Percentiles rank a stretch among this genome's conserved stretches.
phyloP scores from a whole-genome alignment of 2,329 filamentous ascomycete genomes.

The Boeremia lycopersici region DNA sequence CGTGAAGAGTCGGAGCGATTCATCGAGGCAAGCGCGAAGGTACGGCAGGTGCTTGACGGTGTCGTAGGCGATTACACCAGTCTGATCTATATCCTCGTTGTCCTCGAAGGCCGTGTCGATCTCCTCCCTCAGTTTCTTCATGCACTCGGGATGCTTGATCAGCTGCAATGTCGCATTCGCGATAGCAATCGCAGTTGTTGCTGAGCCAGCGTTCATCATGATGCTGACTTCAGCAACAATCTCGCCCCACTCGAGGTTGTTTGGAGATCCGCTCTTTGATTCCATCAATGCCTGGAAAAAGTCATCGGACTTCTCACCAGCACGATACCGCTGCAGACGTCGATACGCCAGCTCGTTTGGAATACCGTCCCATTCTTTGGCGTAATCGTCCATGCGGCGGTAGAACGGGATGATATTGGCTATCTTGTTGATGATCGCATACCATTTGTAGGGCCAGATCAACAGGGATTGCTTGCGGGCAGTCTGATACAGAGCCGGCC shows the following conservation, averaged over 20 bases:
- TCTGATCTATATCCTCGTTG: slow-evolving; percentile 33
- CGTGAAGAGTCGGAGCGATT: slow-evolving; percentile 54
- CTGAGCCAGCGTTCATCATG: slow-evolving; percentile 58
- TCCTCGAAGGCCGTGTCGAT: slow-evolving; percentile 37
- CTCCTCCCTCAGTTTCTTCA: slow-evolving; percentile 34
- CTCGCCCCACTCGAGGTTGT: slow-evolving; percentile 63
- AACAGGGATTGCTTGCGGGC: slow-evolving; percentile 58
- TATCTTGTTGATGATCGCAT: slow-evolving; percentile 54
- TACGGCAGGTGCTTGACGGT: slow-evolving; percentile 43
- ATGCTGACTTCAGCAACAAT: slow-evolving; percentile 62
- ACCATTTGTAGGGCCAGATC: slow-evolving; percentile 60
- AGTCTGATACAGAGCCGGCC: slow-evolving; percentile 59
- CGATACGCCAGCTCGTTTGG: slow-evolving; percentile 54
- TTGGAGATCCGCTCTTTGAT: slow-evolving; percentile 52
- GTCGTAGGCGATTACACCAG: slow-evolving; percentile 34
- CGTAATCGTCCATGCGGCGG: slow-evolving; percentile 48
- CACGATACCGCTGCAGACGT: slow-evolving; percentile 54
- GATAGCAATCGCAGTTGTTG: slow-evolving; percentile 61
- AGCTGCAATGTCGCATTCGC: slow-evolving; percentile 61
- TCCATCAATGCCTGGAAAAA: slow-evolving; percentile 65
- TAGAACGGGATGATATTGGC: slow-evolving; percentile 56
- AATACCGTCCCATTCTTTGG: slow-evolving; percentile 55
- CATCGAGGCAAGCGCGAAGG: slow-evolving; percentile 52
- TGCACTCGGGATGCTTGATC: slow-evolving; percentile 52
- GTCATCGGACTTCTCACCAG: slow-evolving; percentile 63